A percentile compares a stretch with the other conserved stretches of the same genome.
Conservation (phyloP, 2,329 filamentous ascomycete species). For the Penicillium concentricum region DNA sequence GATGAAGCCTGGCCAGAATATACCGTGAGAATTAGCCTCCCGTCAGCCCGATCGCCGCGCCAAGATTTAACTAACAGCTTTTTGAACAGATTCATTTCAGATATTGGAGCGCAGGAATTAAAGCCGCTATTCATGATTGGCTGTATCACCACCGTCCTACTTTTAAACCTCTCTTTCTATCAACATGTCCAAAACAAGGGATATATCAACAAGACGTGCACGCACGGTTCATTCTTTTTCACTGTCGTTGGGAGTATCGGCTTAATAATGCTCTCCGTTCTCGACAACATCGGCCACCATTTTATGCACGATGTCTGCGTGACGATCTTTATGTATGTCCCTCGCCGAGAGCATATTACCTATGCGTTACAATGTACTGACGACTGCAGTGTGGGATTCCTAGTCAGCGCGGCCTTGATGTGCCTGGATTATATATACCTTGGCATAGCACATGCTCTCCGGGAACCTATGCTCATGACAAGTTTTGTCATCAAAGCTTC, state of each 20-base stretch:
- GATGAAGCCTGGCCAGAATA: conserved; percentile 21
- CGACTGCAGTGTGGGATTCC: conserved; percentile 11
- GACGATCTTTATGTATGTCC: conserved; percentile 19
- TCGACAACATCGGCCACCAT: conserved; percentile 19
- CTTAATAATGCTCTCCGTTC: conserved; percentile 16
- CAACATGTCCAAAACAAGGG: conserved; percentile 17
- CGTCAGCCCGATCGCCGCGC: background rate
- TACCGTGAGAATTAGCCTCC: conserved; percentile 12
- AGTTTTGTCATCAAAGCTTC: conserved; percentile 20
- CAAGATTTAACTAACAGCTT: background rate
- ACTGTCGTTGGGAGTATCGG: conserved; percentile 17
- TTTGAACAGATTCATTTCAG: conserved; percentile 16
- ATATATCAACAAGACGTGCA: conserved; percentile 15
- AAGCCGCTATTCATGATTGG: conserved; percentile 19
- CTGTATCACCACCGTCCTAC: conserved; percentile 17
- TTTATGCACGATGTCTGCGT: conserved; percentile 17
- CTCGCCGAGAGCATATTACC: background rate
- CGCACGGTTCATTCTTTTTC: conserved; percentile 17
- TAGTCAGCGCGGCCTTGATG: conserved; percentile 17
- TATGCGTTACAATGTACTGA: conserved; percentile 1
- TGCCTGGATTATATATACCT: conserved; percentile 20
- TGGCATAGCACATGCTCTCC: conserved; percentile 9
- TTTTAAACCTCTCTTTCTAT: conserved; percentile 19
- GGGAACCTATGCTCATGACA: conserved; percentile 15
- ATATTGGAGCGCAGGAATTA: conserved; percentile 17